A percentile compares a stretch with the other conserved stretches of the same genome.
Conservation (phyloP, 1,284 basidiomycete species). For the Ganoderma lingzhi region DNA sequence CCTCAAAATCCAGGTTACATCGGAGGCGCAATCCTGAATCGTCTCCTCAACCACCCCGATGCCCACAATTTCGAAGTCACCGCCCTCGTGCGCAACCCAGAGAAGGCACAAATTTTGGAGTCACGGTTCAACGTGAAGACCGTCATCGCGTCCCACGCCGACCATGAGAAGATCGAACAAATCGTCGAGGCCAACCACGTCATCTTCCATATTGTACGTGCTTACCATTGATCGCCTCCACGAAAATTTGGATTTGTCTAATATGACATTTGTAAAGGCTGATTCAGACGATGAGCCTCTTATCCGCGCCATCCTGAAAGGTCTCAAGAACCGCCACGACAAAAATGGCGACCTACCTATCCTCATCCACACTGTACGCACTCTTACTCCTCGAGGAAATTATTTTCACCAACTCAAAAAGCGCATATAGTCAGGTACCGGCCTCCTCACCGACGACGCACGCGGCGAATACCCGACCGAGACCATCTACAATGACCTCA, state of each 20-base stretch:
- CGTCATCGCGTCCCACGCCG: slow-evolving; percentile 36
- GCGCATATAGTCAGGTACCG: slow-evolving; percentile 46
- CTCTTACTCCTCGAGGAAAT: not conserved
- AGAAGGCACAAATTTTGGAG: slow-evolving; percentile 39
- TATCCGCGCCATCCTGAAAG: slow-evolving; percentile 50
- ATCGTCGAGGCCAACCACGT: slow-evolving; percentile 36
- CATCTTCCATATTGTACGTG: slow-evolving; percentile 37
- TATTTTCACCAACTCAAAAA: not conserved
- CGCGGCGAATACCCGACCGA: slow-evolving; percentile 41
- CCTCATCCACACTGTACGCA: slow-evolving; percentile 58
- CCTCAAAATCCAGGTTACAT: slow-evolving; percentile 37
- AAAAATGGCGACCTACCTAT: slow-evolving; percentile 49
- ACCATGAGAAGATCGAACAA: slow-evolving; percentile 35
- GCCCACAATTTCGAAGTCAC: slow-evolving; percentile 35
- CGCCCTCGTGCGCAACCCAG: slow-evolving; percentile 31
- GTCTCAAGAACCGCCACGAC: slow-evolving; percentile 51
- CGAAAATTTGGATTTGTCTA: too few species aligned
- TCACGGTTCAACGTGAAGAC: slow-evolving; percentile 37
- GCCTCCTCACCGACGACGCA: slow-evolving; percentile 41
- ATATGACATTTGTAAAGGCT: slow-evolving; percentile 41
- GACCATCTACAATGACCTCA: slow-evolving; percentile 45
- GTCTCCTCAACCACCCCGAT: slow-evolving; percentile 35
- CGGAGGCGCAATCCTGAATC: slow-evolving; percentile 36
- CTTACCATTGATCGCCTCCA: not conserved
- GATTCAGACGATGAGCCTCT: slow-evolving; percentile 51